phyloP scores from a whole-genome alignment of 805 yeast species.

The Wickerhamiella parazyma region DNA sequence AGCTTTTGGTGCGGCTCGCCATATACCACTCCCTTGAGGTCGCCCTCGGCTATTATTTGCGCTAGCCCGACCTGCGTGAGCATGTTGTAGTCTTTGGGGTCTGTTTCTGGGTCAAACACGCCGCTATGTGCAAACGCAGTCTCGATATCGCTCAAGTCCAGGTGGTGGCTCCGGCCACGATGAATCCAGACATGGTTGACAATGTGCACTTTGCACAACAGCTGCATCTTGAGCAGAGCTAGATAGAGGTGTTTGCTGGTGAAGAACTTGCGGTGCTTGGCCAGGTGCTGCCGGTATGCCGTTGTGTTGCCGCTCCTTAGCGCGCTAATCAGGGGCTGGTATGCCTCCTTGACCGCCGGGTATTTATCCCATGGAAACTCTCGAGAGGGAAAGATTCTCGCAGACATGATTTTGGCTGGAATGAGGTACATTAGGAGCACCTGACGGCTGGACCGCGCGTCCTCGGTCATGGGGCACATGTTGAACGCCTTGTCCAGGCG shows the following conservation, averaged over 20 bases:
- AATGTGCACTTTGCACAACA: constrained; percentile 11
- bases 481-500: constrained; percentile 9
- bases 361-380: constrained; percentile 11
- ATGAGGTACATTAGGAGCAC: constrained; percentile 14
- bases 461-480: constrained; percentile 3
- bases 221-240: constrained; percentile 11
- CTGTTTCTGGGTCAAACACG: background rate
- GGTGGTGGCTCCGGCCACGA: constrained; percentile 11
- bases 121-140: background rate
- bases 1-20: constrained; percentile 13
- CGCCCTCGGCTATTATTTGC: constrained; percentile 14
- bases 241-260: constrained; percentile 14
- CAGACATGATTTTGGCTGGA: constrained; percentile 12
- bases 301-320: constrained; percentile 12
- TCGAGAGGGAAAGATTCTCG: constrained; percentile 11
- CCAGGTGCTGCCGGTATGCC: constrained; percentile 4
- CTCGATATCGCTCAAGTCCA: constrained; percentile 10
- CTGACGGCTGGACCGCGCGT: constrained; percentile 3
- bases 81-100: background rate
- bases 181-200: constrained; percentile 13
- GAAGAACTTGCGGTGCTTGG: constrained; percentile 5
- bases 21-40: constrained; percentile 19
- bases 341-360: constrained; percentile 12
- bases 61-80: constrained; percentile 17
- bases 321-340: constrained; percentile 11